Evolutionary conservation across 73 alveolate species (phyloP), one percentile per base, ranked within the genome.

Genomic region (Blepharisma stoltei): DNA sequence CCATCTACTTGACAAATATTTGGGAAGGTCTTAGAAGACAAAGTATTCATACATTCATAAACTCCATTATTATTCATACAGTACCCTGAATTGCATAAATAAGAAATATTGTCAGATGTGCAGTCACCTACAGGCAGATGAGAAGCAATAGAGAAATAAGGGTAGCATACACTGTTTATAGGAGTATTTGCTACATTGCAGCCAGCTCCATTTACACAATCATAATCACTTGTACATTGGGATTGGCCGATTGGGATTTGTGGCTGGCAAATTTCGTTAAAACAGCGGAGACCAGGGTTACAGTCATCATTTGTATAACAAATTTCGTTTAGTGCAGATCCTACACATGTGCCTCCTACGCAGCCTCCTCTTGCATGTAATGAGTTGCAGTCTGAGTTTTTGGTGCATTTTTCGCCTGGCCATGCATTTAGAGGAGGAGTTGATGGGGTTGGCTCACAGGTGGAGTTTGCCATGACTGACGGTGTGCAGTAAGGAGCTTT

Each of bases 251-350:
- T 18, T 9, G 14, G 46, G 46, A 60, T 60, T 38, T 18, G 73
- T 14, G 38, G 18, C 18, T 18, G n/a, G 46, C 73, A 60, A 9
- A 25, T 60, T 52, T 20, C 66, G 18, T 60, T 25, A 60, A 20
- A 60, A 25, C 73, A 60, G 18, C 73, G 73, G 23, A 60, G 73
- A 1, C 73, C 73, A 14, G 73, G 73, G 46, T 25, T 60, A 38
- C 73, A 60, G 5, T 60, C 37, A 60, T 11, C 11, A 25, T 60
- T n/a, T 25, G 38, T 9, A 14, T 60, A 8, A 5, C 73, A 60
- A 14, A 25, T 8, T 25, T 25, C 6, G 18, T 38, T 38, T 60
- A 25, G 47, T n/a, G 49, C 11, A 1, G 14, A 9, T 9, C 73
- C 73, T 60, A 14, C 46, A 25, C 73, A 60, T 0, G 45, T 25